Base-by-base conservation (phyloP, 371 early-diverging fungal species). In the Polyrhizophydium stewartii region DNA sequence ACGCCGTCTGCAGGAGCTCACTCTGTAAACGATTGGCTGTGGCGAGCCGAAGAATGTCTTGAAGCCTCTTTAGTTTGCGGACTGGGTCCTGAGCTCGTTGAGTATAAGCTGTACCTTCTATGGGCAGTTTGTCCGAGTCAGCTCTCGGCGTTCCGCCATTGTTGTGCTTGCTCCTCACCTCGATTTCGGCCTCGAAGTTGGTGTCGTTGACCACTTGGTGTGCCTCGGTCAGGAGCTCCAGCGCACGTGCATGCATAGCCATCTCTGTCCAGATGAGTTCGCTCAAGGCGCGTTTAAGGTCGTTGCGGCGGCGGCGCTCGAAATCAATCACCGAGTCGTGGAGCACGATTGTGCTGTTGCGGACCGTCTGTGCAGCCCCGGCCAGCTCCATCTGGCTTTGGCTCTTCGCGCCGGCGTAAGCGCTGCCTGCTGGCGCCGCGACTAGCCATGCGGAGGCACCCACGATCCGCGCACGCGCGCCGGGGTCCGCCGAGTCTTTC, bases 251-350 rank as follows among this genome's bases (percentile, higher is more conserved):
- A 37, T 64, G 70, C 41, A 47, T 69, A 7, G 43, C 32, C 63
- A 73, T 70, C 56, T 73, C 70, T 31, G 33, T 51, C 56, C 63
- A 65, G 30, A 73, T 28, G 16, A 73, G 37, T 55, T 73, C 68
- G 33, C 65, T 46, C 50, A 73, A 24, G 2, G 45, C 5, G 5
- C 47, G 53, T 53, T 68, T 45, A n/a, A 73, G 50, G 55, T 73
- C 72, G 24, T 22, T 38, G 19, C 65, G 55, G 57, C 68, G 68
- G 37, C 56, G 28, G 50, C 27, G 17, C 25, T 73, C 69, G 49
- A 73, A 73, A 1, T 41, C 27, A 3, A 56, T 43, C 25, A 66
- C 57, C 43, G 59, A 43, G 31, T 72, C 64, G 22, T 63, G 9
- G 1, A 73, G 55, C 3, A 50, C 30, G 41, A 9, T 31, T 7